Evolutionary conservation across 306 rosid genomes (phyloP).

Genomic region (Quillaja saponaria): DNA sequence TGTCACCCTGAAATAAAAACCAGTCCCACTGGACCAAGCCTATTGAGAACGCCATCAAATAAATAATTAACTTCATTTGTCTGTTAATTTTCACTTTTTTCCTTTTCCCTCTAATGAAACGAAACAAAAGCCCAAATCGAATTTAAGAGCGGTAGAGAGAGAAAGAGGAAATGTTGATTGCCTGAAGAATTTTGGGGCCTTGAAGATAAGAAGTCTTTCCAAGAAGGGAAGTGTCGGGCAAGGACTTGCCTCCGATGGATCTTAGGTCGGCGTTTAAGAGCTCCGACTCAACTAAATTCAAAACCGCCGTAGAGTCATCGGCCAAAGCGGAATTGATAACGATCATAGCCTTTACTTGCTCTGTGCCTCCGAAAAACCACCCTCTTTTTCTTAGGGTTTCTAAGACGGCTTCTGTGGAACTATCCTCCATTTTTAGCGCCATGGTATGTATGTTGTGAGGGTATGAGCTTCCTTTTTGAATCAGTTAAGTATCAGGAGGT

Average conservation of each 20-base stretch:
- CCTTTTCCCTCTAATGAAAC: no score
- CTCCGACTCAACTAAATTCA: conserved; percentile 47
- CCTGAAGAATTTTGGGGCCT: conserved; percentile 63
- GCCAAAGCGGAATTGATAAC: conserved; percentile 47
- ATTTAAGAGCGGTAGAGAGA: not conserved
- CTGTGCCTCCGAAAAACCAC: conserved; percentile 46
- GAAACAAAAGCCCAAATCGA: no score
- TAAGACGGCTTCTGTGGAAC: conserved; percentile 25
- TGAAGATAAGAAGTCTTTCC: conserved; percentile 47
- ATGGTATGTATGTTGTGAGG: no score
- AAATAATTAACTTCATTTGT: no score
- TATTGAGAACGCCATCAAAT: no score
- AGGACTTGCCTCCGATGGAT: conserved; percentile 43
- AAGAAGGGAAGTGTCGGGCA: conserved; percentile 41
- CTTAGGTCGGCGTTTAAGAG: conserved; percentile 52
- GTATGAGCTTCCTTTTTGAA: no score
- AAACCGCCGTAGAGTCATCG: conserved; percentile 34
- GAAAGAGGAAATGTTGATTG: conserved; percentile 1
- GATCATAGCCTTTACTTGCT: conserved; percentile 39
- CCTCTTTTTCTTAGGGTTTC: conserved; percentile 50
- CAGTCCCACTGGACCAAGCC: no score
- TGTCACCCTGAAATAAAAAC: no score
- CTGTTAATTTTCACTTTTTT: no score
- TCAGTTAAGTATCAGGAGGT: no score
- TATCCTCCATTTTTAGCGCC: conserved; percentile 34